Conservation (phyloP, 1,284 basidiomycete genomes). For the Neolentinus lepideus region DNA sequence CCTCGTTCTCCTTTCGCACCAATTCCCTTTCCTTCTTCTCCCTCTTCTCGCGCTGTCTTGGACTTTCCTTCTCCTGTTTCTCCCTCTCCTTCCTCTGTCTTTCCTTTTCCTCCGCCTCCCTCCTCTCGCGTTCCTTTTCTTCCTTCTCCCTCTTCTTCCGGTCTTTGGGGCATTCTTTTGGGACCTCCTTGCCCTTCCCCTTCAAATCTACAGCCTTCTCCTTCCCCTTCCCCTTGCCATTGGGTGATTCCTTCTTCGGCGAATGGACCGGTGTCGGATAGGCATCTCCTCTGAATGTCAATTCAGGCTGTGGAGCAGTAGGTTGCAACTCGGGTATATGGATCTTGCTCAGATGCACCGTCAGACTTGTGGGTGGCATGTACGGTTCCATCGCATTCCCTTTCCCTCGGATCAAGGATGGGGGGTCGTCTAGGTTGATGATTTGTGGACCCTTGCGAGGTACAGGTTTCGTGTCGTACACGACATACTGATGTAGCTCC, state of each 20-base stretch:
- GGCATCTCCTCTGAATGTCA: neutral
- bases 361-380: constrained; percentile 56
- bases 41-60: constrained; percentile 4
- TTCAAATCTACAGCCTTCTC: constrained; percentile 6
- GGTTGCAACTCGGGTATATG: constrained; percentile 75
- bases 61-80: constrained; percentile 4
- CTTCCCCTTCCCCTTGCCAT: constrained; percentile 9
- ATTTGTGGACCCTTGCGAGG: constrained; percentile 49
- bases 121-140: constrained; percentile 2
- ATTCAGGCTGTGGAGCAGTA: constrained; percentile 13
- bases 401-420: constrained; percentile 15
- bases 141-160: constrained; percentile 3
- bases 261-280: neutral
- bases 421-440: constrained; percentile 55
- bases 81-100: constrained; percentile 6
- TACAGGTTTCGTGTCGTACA: constrained; percentile 45
- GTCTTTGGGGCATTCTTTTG: constrained; percentile 6
- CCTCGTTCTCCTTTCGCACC: constrained; percentile 19
- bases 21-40: constrained; percentile 12
- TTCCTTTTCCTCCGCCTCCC: constrained; percentile 5
- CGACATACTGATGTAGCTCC: constrained; percentile 73
- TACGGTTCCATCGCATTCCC: constrained; percentile 39
- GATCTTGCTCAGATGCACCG: constrained; percentile 75
- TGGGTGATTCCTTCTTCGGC: neutral
- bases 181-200: constrained; percentile 3